Base-by-base conservation (phyloP, 1,139 yeast genomes). In the Pichia cactophila region DNA sequence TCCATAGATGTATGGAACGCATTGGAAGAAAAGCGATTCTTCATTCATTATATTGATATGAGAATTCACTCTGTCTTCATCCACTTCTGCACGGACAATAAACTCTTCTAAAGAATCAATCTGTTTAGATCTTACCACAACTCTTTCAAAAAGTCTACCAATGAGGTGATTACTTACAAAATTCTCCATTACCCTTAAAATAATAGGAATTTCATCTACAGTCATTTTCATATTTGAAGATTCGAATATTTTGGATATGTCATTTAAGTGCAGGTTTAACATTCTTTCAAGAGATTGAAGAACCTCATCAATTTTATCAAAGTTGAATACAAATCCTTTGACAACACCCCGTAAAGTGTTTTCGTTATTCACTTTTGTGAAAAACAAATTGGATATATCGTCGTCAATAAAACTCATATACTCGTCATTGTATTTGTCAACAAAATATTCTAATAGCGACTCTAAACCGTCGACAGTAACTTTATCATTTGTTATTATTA, bases 401-500 rank as follows among this genome's bases (percentile, higher is more conserved):
- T 55, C 56, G 5, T 57, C 44, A 37, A 56, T 52, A 33, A 64
- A 43, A 40, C 57, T 58, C 4, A 56, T 42, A 50, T 60, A 66
- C 20, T 56, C 58, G 1, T 64, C 66, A 26, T 63, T 51, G 55
- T 60, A 58, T 60, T 71, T 35, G 54, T 55, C 37, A 67, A 71
- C 52, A 70, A 72, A 55, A 66, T 72, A 59, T 70, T 71, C 64
- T 69, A 59, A 70, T 64, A 61, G 74, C 73, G 51, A 75, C 69
- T 51, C 82, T 68, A 49, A 70, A 57, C 55, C 72, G 70, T 59
- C 74, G 62, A 62, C 53, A 31, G 58, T 69, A 63, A 59, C 66
- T 61, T 51, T 70, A n/a, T 50, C 51, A 52, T 73, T 58, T 51
- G 59, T 41, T 63, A 70, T 50, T 56, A 67, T 47, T 58, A 71